Evolutionary conservation across 2,329 filamentous ascomycete genomes (phyloP).

Genomic region (Pyrenophora graminea): DNA sequence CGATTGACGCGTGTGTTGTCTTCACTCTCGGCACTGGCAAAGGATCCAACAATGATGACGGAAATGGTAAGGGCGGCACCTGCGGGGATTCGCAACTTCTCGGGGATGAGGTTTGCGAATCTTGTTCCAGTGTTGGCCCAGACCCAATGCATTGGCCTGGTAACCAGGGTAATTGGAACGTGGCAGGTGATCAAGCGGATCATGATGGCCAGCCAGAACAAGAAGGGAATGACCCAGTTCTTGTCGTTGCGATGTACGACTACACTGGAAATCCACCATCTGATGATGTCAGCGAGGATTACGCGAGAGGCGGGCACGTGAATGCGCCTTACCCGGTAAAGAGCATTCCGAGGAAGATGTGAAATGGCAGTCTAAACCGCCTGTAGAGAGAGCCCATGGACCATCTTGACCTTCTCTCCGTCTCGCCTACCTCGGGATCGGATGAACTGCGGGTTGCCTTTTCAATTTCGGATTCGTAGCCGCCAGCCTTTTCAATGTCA

Average conservation of each 20-base stretch:
- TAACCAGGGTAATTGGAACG: slow-evolving; percentile 69
- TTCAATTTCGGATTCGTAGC: slow-evolving; percentile 45
- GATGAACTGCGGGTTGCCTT: slow-evolving; percentile 45
- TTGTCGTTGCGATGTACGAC: slow-evolving; percentile 71
- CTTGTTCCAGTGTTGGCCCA: slow-evolving; percentile 69
- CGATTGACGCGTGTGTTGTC: slow-evolving; percentile 83
- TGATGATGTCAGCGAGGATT: slow-evolving; percentile 29
- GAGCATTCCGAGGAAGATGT: slow-evolving; percentile 51
- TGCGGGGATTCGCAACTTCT: slow-evolving; percentile 65
- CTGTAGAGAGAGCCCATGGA: slow-evolving; percentile 29
- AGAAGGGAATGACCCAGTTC: slow-evolving; percentile 84
- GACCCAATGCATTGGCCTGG: slow-evolving; percentile 66
- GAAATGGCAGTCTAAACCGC: slow-evolving; percentile 50
- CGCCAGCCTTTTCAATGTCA: slow-evolving; percentile 43
- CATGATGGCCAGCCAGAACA: slow-evolving; percentile 75
- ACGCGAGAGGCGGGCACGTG: slow-evolving; percentile 5
- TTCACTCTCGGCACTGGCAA: slow-evolving; percentile 69
- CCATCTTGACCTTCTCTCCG: slow-evolving; percentile 26
- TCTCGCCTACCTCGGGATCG: slow-evolving; percentile 22
- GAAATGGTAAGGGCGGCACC: slow-evolving; percentile 68
- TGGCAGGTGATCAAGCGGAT: slow-evolving; percentile 76
- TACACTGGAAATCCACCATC: slow-evolving; percentile 78
- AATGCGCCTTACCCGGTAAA: slow-evolving; percentile 56
- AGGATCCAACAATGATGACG: slow-evolving; percentile 77
- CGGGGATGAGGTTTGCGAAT: slow-evolving; percentile 66